phyloP scores from a whole-genome alignment of 139 green algal genomes.

The Micractinium sp. region DNA sequence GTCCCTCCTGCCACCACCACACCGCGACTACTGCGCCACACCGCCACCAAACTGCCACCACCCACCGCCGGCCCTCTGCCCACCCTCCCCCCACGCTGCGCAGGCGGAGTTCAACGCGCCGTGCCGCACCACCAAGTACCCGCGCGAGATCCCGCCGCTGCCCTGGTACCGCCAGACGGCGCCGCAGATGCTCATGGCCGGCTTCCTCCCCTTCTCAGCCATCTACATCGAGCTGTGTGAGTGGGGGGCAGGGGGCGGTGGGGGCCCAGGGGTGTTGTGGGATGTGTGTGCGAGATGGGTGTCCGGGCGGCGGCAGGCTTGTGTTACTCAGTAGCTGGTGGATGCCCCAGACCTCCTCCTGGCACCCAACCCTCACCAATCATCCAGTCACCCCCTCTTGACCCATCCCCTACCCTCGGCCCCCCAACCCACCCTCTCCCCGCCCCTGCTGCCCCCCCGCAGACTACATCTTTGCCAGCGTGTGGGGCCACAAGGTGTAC shows the following conservation, averaged over 20 bases:
- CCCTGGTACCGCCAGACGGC: conserved; percentile 89
- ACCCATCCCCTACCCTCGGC: too few species aligned
- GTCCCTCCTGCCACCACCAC: not conserved
- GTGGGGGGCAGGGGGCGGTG: not conserved
- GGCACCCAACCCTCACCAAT: too few species aligned
- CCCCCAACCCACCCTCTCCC: not conserved
- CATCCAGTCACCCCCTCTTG: not conserved
- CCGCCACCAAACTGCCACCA: not conserved
- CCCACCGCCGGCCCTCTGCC: not conserved
- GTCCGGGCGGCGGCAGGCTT: too few species aligned
- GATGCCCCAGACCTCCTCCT: too few species aligned
- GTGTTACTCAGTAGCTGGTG: too few species aligned
- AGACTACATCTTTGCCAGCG: conserved; percentile 95
- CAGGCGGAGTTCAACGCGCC: conserved; percentile 79
- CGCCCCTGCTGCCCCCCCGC: not conserved
- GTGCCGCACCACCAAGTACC: conserved; percentile 91
- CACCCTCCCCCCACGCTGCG: not conserved
- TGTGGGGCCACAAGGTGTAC: conserved; percentile 98
- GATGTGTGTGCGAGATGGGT: too few species aligned
- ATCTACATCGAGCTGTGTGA: conserved; percentile 97
- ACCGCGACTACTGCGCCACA: not conserved
- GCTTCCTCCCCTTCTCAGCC: conserved; percentile 95
- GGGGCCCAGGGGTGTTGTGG: too few species aligned
- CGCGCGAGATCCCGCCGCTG: conserved; percentile 80
- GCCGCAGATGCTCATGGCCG: conserved; percentile 93